Conservation (phyloP, 768 basidiomycete genomes). For the Amanita exitialis region DNA sequence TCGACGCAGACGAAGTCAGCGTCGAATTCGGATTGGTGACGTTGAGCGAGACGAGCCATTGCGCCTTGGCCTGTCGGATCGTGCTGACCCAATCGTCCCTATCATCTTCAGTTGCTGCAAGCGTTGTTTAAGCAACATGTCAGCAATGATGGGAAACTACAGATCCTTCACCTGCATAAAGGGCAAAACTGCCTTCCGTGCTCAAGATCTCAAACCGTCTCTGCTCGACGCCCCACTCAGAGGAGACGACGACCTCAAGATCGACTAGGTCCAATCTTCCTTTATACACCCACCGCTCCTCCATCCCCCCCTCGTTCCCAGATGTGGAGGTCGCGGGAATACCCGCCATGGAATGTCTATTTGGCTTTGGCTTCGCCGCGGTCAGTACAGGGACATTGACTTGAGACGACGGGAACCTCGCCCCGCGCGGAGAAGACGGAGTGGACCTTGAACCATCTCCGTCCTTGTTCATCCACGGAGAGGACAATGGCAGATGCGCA, state of each 20-base stretch:
- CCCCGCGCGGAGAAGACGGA: background rate
- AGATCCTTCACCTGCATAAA: conserved; percentile 49
- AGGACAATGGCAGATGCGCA: background rate
- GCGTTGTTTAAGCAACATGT: conserved; percentile 2
- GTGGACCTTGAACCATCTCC: background rate
- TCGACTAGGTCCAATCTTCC: conserved; percentile 65
- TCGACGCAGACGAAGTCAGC: conserved; percentile 67
- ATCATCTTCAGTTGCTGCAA: conserved; percentile 41
- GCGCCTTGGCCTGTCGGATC: conserved; percentile 61
- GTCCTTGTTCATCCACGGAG: background rate
- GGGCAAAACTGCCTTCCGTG: conserved; percentile 66
- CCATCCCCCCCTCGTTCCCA: conserved; percentile 17
- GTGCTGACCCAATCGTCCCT: conserved; percentile 57
- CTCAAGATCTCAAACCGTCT: conserved; percentile 63
- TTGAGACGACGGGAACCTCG: background rate
- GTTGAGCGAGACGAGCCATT: conserved; percentile 61
- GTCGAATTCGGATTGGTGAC: conserved; percentile 73
- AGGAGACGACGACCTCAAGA: conserved; percentile 57
- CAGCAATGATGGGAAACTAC: background rate
- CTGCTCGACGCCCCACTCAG: conserved; percentile 37
- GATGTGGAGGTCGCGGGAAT: conserved; percentile 18
- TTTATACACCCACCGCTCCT: conserved; percentile 68
- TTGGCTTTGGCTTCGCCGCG: background rate
- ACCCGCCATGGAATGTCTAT: background rate
- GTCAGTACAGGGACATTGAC: no score